phyloP scores from a whole-genome alignment of 202 grass and related monocot species.

The Panicum virgatum region DNA sequence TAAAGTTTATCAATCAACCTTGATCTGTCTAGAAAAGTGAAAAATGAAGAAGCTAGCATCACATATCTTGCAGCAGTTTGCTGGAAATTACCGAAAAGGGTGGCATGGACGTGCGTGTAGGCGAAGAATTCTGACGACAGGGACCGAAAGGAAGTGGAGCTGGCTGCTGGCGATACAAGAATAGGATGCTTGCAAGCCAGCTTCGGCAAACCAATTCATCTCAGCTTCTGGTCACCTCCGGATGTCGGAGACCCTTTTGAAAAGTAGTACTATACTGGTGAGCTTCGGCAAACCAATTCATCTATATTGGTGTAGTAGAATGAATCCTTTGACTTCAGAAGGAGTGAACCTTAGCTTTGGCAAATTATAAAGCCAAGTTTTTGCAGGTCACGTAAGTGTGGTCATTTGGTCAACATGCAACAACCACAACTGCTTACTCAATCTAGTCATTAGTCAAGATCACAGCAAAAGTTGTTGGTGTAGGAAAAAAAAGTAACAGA shows the following conservation, averaged over 20 bases:
- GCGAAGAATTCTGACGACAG: conserved; percentile 14
- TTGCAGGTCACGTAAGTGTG: not conserved
- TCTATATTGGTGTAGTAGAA: no score
- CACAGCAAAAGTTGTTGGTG: not conserved
- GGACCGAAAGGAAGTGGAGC: not conserved
- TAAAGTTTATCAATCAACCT: not conserved
- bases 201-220: not conserved
- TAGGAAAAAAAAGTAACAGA: not conserved
- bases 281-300: not conserved
- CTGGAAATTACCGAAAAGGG: conserved; percentile 32
- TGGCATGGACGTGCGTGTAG: conserved; percentile 38
- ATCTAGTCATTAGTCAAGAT: conserved; percentile 29
- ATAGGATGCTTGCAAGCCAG: conserved; percentile 28
- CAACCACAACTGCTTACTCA: conserved; percentile 37
- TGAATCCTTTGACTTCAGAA: conserved; percentile 25
- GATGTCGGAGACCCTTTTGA: conserved; percentile 20
- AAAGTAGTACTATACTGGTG: not conserved
- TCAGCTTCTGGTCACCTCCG: not conserved
- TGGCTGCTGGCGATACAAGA: not conserved
- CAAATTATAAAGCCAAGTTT: not conserved
- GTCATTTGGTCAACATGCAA: conserved; percentile 25
- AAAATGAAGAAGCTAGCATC: not conserved
- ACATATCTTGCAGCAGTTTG: not conserved
- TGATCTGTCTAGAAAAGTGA: conserved; percentile 18
- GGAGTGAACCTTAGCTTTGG: not conserved